Percentiles rank a stretch among this genome's conserved stretches.
phyloP scores from a whole-genome alignment of 805 yeast genomes.

The Sugiyamaella chiloensis region DNA sequence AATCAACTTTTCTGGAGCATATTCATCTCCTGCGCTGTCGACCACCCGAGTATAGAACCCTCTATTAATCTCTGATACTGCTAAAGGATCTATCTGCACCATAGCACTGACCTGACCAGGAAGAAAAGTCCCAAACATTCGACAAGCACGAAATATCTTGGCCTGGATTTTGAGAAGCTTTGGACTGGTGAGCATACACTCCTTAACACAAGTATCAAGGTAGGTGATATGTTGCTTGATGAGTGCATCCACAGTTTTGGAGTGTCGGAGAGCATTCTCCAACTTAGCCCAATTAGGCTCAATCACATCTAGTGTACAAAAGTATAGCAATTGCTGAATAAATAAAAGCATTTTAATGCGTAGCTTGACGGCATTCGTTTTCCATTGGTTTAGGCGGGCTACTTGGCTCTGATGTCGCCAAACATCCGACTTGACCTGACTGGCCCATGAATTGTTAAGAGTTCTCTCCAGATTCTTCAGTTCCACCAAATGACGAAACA shows the following conservation, averaged over 20 bases:
- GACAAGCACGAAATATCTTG: constrained; percentile 42
- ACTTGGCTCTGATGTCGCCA: constrained; percentile 58
- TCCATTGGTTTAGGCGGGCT: constrained; percentile 48
- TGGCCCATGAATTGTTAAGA: constrained; percentile 68
- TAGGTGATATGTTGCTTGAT: constrained; percentile 50
- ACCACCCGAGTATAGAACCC: constrained; percentile 14
- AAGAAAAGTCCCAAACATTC: constrained; percentile 29
- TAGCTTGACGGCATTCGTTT: constrained; percentile 31
- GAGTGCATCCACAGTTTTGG: constrained; percentile 43
- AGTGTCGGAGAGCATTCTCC: constrained; percentile 26
- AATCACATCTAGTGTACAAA: constrained; percentile 57
- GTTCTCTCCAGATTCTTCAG: constrained; percentile 60
- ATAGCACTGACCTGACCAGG: constrained; percentile 22
- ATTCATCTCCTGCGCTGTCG: constrained; percentile 22
- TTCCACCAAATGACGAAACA: constrained; percentile 67
- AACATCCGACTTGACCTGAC: constrained; percentile 56
- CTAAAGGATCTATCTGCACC: constrained; percentile 29
- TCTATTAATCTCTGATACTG: constrained; percentile 17
- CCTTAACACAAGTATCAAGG: constrained; percentile 60
- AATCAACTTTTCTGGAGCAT: constrained; percentile 26
- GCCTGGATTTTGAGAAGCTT: constrained; percentile 43
- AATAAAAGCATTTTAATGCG: constrained; percentile 53
- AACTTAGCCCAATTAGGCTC: constrained; percentile 52
- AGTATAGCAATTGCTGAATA: constrained; percentile 51
- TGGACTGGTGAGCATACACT: constrained; percentile 62